phyloP scores from a whole-genome alignment of 163 green algal genomes.

The Prototheca stagnorum region DNA sequence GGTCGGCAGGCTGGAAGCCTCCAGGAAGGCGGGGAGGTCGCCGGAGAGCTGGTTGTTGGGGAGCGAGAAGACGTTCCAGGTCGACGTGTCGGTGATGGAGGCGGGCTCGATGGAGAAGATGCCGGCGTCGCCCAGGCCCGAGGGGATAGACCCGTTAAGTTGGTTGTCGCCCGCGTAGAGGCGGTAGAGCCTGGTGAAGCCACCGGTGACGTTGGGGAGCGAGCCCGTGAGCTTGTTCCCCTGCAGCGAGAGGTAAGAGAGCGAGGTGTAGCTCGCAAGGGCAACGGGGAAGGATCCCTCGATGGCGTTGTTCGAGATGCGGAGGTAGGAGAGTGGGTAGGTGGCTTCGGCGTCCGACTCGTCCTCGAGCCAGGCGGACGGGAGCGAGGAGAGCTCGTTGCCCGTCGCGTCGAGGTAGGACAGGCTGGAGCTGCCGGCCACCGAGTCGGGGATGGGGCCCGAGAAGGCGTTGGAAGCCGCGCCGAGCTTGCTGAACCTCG shows the following conservation, averaged over 20 bases:
- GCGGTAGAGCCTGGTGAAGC: not conserved
- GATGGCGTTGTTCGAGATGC: not conserved
- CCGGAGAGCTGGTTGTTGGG: slow-evolving; percentile 10
- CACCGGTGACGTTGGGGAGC: not conserved
- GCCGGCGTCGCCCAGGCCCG: not conserved
- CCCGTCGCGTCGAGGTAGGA: not conserved
- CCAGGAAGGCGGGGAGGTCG: slow-evolving; percentile 2
- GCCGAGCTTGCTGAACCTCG: too few species aligned
- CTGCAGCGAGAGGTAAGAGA: not conserved
- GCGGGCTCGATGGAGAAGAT: not conserved
- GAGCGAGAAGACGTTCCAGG: slow-evolving; percentile 6
- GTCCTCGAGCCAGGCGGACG: not conserved
- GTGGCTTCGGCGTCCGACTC: not conserved
- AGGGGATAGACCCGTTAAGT: slow-evolving; percentile 6
- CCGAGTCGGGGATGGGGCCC: not conserved
- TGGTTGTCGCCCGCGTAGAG: slow-evolving; percentile 6
- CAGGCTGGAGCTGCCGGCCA: not conserved
- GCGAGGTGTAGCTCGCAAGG: not conserved
- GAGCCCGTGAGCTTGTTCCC: slow-evolving; percentile 3
- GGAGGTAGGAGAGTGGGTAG: not conserved
- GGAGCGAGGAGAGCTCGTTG: slow-evolving; percentile 1
- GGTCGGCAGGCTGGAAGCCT: not conserved
- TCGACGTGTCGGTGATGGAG: not conserved
- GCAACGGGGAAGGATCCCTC: not conserved
- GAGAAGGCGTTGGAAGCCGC: too few species aligned